Evolutionary conservation across 2,329 filamentous ascomycete species (phyloP).

Genomic region (Aspergillus sp.): DNA sequence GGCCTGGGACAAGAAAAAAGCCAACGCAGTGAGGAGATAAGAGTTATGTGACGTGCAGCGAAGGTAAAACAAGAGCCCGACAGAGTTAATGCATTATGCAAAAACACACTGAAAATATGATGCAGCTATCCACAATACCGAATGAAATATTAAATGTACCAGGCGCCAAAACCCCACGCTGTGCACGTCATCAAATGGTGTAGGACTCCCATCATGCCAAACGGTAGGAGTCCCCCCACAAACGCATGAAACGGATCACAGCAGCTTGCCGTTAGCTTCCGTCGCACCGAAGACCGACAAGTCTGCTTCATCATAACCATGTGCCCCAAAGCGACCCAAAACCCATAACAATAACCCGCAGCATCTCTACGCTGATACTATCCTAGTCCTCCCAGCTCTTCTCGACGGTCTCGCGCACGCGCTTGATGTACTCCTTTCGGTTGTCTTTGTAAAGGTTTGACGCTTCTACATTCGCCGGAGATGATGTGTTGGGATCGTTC

Average conservation of each 20-base stretch:
- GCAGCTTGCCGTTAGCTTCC: conserved; percentile 9
- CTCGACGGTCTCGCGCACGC: conserved; percentile 94
- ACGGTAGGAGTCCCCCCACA: conserved; percentile 12
- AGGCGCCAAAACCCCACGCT: conserved; percentile 48
- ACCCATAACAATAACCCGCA: conserved; percentile 1
- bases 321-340: conserved; percentile 13
- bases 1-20: neutral
- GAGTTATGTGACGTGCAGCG: conserved; percentile 2
- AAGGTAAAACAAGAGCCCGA: conserved; percentile 1
- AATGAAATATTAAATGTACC: conserved; percentile 27
- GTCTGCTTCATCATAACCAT: conserved; percentile 12
- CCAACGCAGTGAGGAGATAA: neutral
- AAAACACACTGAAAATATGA: conserved; percentile 17
- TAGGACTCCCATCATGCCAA: conserved; percentile 18
- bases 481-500: conserved; percentile 98
- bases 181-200: conserved; percentile 39
- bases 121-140: conserved; percentile 26
- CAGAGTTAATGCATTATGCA: conserved; percentile 21
- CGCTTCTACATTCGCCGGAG: conserved; percentile 95
- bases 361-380: neutral
- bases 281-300: conserved; percentile 9
- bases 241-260: conserved; percentile 11
- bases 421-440: conserved; percentile 91
- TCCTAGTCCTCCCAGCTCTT: conserved; percentile 95
- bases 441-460: conserved; percentile 99